Evolutionary conservation across 441 rosid genomes (phyloP).

Genomic region (Breynia disticha): DNA sequence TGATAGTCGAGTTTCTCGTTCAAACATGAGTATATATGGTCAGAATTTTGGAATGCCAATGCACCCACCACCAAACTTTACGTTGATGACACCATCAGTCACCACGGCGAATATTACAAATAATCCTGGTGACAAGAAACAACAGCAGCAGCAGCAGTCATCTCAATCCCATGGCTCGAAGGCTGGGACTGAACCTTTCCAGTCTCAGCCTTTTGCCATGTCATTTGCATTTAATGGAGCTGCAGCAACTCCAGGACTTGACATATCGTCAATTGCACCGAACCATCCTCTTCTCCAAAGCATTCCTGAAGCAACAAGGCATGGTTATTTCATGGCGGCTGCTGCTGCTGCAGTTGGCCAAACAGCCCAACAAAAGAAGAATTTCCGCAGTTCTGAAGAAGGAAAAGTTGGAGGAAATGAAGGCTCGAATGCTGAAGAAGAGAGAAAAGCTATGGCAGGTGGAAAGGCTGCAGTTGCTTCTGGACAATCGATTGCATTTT

Average conservation of each 20-base stretch:
- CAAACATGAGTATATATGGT: constrained; percentile 43
- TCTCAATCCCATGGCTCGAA: constrained; percentile 44
- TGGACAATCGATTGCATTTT: constrained; percentile 81
- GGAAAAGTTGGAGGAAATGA: constrained; percentile 46
- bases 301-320: constrained; percentile 65
- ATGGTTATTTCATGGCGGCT: constrained; percentile 48
- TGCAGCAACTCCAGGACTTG: constrained; percentile 36
- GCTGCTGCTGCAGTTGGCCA: constrained; percentile 59
- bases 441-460: constrained; percentile 47
- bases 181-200: constrained; percentile 48
- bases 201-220: constrained; percentile 78
- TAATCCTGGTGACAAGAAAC: constrained; percentile 55
- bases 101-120: constrained; percentile 32
- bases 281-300: constrained; percentile 67
- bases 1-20: constrained; percentile 58
- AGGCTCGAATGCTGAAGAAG: constrained; percentile 48
- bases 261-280: constrained; percentile 61
- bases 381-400: constrained; percentile 53
- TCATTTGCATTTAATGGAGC: constrained; percentile 67
- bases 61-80: constrained; percentile 54
- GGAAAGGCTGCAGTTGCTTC: constrained; percentile 34
- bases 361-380: constrained; percentile 72
- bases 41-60: constrained; percentile 62
- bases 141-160: constrained; percentile 26
- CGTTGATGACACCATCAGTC: constrained; percentile 48